Evolutionary conservation across 768 basidiomycete genomes (phyloP), one percentile per base, ranked within the genome.

Genomic region (Myochromella boudieri): DNA sequence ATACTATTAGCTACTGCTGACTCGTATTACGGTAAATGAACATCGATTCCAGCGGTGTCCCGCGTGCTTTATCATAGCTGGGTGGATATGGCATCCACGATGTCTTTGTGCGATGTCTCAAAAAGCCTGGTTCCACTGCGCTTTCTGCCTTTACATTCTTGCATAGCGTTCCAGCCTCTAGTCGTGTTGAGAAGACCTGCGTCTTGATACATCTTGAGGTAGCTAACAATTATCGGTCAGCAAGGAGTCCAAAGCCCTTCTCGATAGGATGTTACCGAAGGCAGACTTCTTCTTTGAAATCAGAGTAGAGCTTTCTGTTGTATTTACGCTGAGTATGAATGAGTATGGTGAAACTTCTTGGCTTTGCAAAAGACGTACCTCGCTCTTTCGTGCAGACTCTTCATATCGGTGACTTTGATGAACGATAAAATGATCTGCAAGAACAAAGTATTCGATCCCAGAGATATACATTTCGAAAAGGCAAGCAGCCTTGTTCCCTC

Each of bases 401-500:
- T 90, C 87, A 56, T 92, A 93, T 15, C 71, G 65, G 57, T 93
- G 91, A 52, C 82, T 89, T 69, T 92, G 91, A 62, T 94, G 92
- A 39, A 93, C 81, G 50, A 95, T 71, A 58, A 94, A 95, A 64
- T 95, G 90, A 62, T 94, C 90, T 9, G 85, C 72, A 10, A 94
- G 76, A 21, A 95, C 88, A 60, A 85, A 90, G 65, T 82, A 93
- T 18, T 83, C 83, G 29, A 92, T 78, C 2, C 92, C 92, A 10
- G 89, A 84, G 6, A 95, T 70, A 67, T 91, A 91, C 81, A 95
- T 89, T 63, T 92, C 92, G 60, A 87, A 93, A 28, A 93, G 74
- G 60, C 92, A 94, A 8, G 93, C 91, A 1, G 92, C 92, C 64
- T 95, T 95, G 72, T 95, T 95, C 1, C 84, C 90, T 3, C 92